These are phyloP conservation scores for Aurantiochytrium sp. DNA, from an alignment of 108 stramenopile genomes.

Conservation along the genomic window DNA sequence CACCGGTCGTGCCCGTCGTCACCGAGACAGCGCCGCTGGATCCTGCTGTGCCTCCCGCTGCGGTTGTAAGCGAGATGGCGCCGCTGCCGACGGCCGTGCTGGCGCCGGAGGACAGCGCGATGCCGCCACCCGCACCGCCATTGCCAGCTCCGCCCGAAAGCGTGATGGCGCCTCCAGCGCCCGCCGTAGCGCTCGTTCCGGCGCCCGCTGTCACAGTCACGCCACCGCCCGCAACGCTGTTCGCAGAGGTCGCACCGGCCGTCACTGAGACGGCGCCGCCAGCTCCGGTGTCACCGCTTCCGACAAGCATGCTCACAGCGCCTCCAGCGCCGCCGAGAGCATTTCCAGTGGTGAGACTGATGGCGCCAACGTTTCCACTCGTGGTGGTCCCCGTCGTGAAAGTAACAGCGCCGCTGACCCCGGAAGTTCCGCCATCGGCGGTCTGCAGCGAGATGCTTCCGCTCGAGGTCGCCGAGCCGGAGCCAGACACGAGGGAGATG, in stretches of 20 bases:
- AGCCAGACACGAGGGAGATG: slow-evolving; percentile 20
- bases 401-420: slow-evolving; percentile 39
- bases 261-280: background rate
- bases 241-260: background rate
- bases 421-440: slow-evolving; percentile 37
- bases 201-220: slow-evolving; percentile 38
- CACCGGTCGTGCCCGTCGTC: background rate
- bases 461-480: slow-evolving; percentile 20
- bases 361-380: slow-evolving; percentile 34
- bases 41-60: background rate
- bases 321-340: background rate
- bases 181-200: background rate
- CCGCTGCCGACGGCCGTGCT: background rate
- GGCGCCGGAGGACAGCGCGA: background rate
- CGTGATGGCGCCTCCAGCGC: background rate
- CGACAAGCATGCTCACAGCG: background rate
- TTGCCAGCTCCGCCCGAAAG: background rate
- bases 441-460: slow-evolving; percentile 41
- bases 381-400: slow-evolving; percentile 45
- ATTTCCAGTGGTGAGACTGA: slow-evolving; percentile 37
- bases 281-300: background rate
- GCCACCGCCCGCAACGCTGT: slow-evolving; percentile 30
- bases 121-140: background rate
- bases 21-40: background rate
- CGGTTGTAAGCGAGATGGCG: background rate